These are phyloP conservation scores for Botrytis deweyae DNA, from an alignment of 2,329 filamentous ascomycete species.

Conservation along the genomic window DNA sequence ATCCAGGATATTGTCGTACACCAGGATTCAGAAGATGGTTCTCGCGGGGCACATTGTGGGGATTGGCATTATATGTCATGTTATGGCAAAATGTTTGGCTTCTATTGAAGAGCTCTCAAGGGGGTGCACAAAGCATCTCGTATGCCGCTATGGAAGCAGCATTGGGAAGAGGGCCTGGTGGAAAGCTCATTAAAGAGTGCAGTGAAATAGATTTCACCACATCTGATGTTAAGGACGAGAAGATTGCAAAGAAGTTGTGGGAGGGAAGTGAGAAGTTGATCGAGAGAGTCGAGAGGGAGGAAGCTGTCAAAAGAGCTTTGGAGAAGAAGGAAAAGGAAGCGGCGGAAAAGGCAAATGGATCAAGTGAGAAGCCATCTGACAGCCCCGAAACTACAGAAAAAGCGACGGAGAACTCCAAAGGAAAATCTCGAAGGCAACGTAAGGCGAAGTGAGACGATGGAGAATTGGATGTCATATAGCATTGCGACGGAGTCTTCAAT, in stretches of 20 bases:
- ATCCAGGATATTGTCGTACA: slow-evolving; percentile 82
- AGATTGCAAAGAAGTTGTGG: slow-evolving; percentile 82
- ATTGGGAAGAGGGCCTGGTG: slow-evolving; percentile 63
- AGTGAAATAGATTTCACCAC: slow-evolving; percentile 70
- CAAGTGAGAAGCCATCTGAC: slow-evolving; percentile 24
- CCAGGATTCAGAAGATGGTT: slow-evolving; percentile 87
- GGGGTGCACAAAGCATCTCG: slow-evolving; percentile 84
- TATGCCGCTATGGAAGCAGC: slow-evolving; percentile 80
- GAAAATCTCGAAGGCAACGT: slow-evolving; percentile 36
- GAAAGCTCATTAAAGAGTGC: slow-evolving; percentile 85
- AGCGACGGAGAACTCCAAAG: slow-evolving; percentile 34
- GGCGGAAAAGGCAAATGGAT: slow-evolving; percentile 34
- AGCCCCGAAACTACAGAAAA: slow-evolving; percentile 43
- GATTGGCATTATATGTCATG: slow-evolving; percentile 72
- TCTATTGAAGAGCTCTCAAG: slow-evolving; percentile 77
- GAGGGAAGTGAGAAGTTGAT: slow-evolving; percentile 83
- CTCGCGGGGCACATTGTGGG: slow-evolving; percentile 78
- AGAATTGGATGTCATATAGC: slow-evolving; percentile 3
- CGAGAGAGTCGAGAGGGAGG: slow-evolving; percentile 76
- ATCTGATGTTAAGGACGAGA: slow-evolving; percentile 74
- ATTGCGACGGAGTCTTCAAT: slow-evolving; percentile 16
- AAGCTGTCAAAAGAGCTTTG: slow-evolving; percentile 54
- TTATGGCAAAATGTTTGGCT: slow-evolving; percentile 84
- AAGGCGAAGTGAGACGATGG: slow-evolving; percentile 31
- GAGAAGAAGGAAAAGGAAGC: slow-evolving; percentile 43